These are phyloP conservation scores for Apiotrichum sp. DNA, from an alignment of 1,284 basidiomycete species.

Conservation along the genomic window DNA sequence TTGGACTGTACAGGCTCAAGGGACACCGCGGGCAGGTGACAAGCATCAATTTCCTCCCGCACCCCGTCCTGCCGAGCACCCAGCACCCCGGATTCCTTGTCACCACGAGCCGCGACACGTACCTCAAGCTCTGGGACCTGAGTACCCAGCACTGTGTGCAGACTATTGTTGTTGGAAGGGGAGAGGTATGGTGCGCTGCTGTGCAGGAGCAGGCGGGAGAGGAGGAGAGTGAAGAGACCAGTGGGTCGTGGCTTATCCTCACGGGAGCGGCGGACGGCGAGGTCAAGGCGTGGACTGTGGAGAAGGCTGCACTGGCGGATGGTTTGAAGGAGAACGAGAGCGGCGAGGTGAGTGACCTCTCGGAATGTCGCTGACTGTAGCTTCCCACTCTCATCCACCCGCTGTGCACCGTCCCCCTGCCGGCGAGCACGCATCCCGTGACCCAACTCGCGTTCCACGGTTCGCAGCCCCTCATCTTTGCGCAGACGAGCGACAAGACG, in stretches of 20 bases:
- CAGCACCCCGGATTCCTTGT: constrained; percentile 61
- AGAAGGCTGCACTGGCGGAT: constrained; percentile 58
- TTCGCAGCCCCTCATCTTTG: constrained; percentile 51
- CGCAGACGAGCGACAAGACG: constrained; percentile 87
- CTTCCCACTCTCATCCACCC: constrained; percentile 69
- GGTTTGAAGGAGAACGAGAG: constrained; percentile 65
- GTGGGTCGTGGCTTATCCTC: constrained; percentile 56
- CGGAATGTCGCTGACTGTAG: constrained; percentile 46
- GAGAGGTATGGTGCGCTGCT: constrained; percentile 67
- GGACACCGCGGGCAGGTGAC: constrained; percentile 93
- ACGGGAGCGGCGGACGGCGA: constrained; percentile 93
- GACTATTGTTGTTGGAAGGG: constrained; percentile 84
- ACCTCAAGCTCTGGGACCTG: constrained; percentile 94
- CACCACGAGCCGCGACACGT: constrained; percentile 83
- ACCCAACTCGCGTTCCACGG: constrained; percentile 77
- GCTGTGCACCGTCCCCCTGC: constrained; percentile 68
- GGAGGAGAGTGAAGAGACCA: background rate
- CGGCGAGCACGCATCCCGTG: constrained; percentile 64
- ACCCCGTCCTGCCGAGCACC: constrained; percentile 53
- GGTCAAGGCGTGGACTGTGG: constrained; percentile 80
- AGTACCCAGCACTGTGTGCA: constrained; percentile 92
- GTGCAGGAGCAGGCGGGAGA: constrained; percentile 44
- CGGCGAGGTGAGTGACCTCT: constrained; percentile 61
- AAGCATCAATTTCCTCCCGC: constrained; percentile 66
- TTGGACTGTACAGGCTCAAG: constrained; percentile 61